Evolutionary conservation across 176 grass and related monocot species (phyloP), one percentile per base, ranked within the genome.

Genomic region (Oryza glumipatula): DNA sequence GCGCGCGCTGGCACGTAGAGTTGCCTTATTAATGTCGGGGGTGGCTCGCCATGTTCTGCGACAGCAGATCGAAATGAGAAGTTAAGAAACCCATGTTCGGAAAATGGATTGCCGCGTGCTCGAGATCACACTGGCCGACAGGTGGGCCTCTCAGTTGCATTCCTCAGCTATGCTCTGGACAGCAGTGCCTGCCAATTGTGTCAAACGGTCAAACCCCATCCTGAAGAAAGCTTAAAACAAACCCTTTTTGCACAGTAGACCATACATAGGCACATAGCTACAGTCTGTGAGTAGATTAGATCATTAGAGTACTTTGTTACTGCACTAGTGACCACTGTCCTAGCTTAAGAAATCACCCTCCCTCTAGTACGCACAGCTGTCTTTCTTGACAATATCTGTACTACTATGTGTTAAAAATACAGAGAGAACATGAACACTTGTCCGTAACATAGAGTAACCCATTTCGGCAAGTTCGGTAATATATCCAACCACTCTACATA

Each of bases 311-410:
- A 48, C 43, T 48, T 61, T 70, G n/a, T 23, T 2, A 74, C 22
- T 14, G 56, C 56, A 48, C 41, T 43, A 38, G 14, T 24, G 61
- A 76, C 60, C 44, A 63, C 39, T 32, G 23, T 63, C 38, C 36
- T 63, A 45, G 14, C 7, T 33, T 51, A 49, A 68, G 17, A 58
- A 81, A 82, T 49, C 51, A 7, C 19, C 22, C 39, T 8, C 39
- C 4, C 21, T 60, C 21, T 61, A 14, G 65, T 72, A 71, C 73
- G 30, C 73, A 46, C 76, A 60, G 70, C 70, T 87, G 85, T 45
- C 46, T 22, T 33, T 66, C 54, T 63, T 80, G 74, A 73, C 22
- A 49, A 65, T 3, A 49, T 48, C 11, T 48, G 13, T 49, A 49
- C 47, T 49, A 49, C 47, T 49, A 14, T 14, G 47, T 15, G 4